Evolutionary conservation across 352 stramenopile genomes (phyloP).

Genomic region (Globisporangium recalcitrans): DNA sequence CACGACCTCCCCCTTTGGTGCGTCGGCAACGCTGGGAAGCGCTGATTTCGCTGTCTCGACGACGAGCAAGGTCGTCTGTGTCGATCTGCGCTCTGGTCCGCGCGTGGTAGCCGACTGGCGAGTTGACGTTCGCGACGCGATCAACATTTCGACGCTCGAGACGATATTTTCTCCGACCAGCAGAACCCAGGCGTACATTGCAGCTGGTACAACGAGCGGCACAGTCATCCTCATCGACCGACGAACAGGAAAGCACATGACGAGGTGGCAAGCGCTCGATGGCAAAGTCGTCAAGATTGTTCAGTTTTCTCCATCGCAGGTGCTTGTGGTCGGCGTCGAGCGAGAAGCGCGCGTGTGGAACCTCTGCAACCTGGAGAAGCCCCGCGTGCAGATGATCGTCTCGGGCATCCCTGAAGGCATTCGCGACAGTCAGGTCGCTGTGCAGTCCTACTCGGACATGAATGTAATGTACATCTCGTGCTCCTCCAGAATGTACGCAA

Average conservation of each 20-base stretch:
- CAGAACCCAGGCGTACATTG: slow-evolving; percentile 26
- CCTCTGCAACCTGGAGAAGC: slow-evolving; percentile 22
- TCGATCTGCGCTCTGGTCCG: slow-evolving; percentile 42
- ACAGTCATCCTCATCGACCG: slow-evolving; percentile 47
- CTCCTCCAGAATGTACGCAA: slow-evolving; percentile 34
- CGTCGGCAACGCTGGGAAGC: slow-evolving; percentile 7
- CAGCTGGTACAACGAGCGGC: slow-evolving; percentile 35
- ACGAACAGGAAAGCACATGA: slow-evolving; percentile 40
- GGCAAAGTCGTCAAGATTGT: slow-evolving; percentile 38
- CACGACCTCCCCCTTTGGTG: background rate
- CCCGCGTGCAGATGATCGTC: slow-evolving; percentile 41
- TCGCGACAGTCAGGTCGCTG: slow-evolving; percentile 36
- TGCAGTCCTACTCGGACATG: slow-evolving; percentile 41
- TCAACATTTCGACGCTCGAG: slow-evolving; percentile 33
- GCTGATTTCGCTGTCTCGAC: slow-evolving; percentile 56
- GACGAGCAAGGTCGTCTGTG: slow-evolving; percentile 32
- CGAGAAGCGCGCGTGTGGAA: slow-evolving; percentile 67
- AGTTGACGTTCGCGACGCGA: slow-evolving; percentile 34
- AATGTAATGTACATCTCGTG: slow-evolving; percentile 42
- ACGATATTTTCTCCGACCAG: slow-evolving; percentile 25
- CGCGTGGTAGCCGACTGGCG: slow-evolving; percentile 61
- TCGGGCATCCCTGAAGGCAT: slow-evolving; percentile 51
- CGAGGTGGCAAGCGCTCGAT: slow-evolving; percentile 56
- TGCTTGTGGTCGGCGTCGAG: slow-evolving; percentile 59
- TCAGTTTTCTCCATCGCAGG: slow-evolving; percentile 47